These are phyloP conservation scores for Phoma sp. DNA, from an alignment of 2,329 filamentous ascomycete genomes.

Conservation along the genomic window DNA sequence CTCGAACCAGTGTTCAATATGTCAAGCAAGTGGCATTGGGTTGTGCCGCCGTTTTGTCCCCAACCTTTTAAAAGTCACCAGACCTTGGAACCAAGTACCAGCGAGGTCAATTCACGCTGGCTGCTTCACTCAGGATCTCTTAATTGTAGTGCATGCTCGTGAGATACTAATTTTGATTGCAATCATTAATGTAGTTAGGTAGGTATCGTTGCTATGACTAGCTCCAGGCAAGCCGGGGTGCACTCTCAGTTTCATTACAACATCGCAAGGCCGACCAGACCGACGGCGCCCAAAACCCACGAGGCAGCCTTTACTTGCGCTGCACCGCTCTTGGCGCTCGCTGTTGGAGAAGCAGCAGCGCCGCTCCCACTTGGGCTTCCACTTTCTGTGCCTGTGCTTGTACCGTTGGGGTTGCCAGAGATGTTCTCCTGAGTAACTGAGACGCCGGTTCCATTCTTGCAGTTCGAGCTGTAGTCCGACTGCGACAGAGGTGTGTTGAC, in stretches of 20 bases:
- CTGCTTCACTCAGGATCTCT: too few species aligned
- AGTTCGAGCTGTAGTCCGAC: slow-evolving; percentile 56
- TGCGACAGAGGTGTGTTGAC: slow-evolving; percentile 59
- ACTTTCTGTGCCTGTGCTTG: slow-evolving; percentile 49
- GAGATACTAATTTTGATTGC: too few species aligned
- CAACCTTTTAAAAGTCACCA: too few species aligned
- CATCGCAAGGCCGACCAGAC: slow-evolving; percentile 40
- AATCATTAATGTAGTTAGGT: slow-evolving; percentile 3
- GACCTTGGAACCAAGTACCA: too few species aligned
- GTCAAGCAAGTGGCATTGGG: too few species aligned
- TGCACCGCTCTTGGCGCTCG: slow-evolving; percentile 31
- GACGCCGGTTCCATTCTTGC: slow-evolving; percentile 66
- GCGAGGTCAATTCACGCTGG: too few species aligned
- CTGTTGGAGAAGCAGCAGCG: slow-evolving; percentile 22
- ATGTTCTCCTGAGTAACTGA: slow-evolving; percentile 52
- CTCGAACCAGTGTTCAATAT: too few species aligned
- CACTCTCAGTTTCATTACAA: slow-evolving; percentile 22
- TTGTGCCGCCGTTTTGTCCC: too few species aligned
- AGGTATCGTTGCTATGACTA: slow-evolving; percentile 1
- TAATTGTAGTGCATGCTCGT: too few species aligned
- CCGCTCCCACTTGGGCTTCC: slow-evolving; percentile 28
- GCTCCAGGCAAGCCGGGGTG: slow-evolving; percentile 3
- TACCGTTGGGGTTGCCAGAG: slow-evolving; percentile 57
- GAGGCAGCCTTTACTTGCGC: slow-evolving; percentile 40
- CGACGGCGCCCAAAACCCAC: slow-evolving; percentile 47